Base-by-base conservation (phyloP, 1,284 basidiomycete species). In the Xerocomus amazonicus region DNA sequence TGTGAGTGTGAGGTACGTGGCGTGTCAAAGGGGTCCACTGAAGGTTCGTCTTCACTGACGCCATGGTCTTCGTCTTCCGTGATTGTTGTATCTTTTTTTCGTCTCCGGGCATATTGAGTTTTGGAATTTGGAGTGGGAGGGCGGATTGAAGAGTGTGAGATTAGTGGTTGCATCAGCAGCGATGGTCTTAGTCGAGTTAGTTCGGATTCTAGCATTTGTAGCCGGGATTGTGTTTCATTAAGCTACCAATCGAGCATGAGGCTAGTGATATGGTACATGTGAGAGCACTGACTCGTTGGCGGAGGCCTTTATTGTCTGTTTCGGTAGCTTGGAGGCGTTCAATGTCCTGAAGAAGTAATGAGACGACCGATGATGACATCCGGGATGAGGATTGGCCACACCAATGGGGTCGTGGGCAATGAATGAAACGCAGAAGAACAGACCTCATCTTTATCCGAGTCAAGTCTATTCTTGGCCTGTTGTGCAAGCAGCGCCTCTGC, bases 401-500 rank as follows among this genome's bases (percentile, higher is more conserved):
- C 42, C 34, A n/a, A 51, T 19, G 12, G 19, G 19, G 14, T 35
- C 17, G 27, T 26, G 12, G 31, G 33, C 6, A 12, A 19, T 23
- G 33, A 32, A 10, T 19, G 43, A 33, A 45, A 23, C 14, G 12
- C n/a, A 37, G 8, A 23, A 8, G 23, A 31, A 62, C 69, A 52
- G 46, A 79, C 79, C 65, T 80, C 74, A 47, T 78, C 72, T 53
- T 66, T 74, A 2, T 67, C 62, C 10, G 61, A 46, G 9, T 58
- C 59, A 14, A 64, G 59, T 29, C 55, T 53, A 19, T 68, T 70
- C 44, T 70, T 74, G 45, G 70, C 69, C 37, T 73, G 70, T 48
- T 78, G 78, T 1, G 68, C 62, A 47, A 84, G 71, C 36, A 88
- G 70, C 6, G 82, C 83, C 52, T 87, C 84, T 0, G 80, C 76